Percentiles rank a stretch among this genome's conserved stretches.
Conservation (phyloP, 2,329 filamentous ascomycete genomes). For the Aspergillus glaucus region DNA sequence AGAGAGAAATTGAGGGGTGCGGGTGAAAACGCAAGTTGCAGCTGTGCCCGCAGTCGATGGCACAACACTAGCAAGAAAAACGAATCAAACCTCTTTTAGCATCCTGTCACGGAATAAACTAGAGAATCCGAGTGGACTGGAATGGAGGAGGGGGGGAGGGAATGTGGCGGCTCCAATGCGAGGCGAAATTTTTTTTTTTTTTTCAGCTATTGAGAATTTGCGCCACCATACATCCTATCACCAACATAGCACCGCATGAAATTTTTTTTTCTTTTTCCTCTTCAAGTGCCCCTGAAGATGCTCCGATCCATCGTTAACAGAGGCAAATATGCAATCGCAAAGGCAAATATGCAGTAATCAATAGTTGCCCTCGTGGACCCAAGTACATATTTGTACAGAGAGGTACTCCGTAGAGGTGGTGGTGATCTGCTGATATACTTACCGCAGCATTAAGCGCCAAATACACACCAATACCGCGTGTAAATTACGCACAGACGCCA, state of each 20-base stretch:
- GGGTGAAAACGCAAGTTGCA: not conserved
- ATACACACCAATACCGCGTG: not conserved
- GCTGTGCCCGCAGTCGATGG: not conserved
- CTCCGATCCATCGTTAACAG: too few species aligned
- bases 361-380: too few species aligned
- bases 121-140: not conserved
- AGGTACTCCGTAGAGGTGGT: too few species aligned
- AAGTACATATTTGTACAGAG: too few species aligned
- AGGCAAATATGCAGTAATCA: too few species aligned
- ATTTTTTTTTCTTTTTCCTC: not conserved
- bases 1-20: not conserved
- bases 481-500: not conserved
- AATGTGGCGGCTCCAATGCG: conserved; percentile 1
- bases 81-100: not conserved
- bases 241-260: not conserved
- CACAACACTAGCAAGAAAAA: not conserved
- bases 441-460: not conserved
- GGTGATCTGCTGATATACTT: too few species aligned
- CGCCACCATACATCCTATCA: conserved; percentile 12
- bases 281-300: too few species aligned
- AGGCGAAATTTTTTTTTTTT: conserved; percentile 1
- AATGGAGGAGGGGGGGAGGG: not conserved
- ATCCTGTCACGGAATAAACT: not conserved
- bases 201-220: conserved; percentile 16
- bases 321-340: too few species aligned